Conservation (phyloP, 345 rosid species). For the Dimocarpus longan region DNA sequence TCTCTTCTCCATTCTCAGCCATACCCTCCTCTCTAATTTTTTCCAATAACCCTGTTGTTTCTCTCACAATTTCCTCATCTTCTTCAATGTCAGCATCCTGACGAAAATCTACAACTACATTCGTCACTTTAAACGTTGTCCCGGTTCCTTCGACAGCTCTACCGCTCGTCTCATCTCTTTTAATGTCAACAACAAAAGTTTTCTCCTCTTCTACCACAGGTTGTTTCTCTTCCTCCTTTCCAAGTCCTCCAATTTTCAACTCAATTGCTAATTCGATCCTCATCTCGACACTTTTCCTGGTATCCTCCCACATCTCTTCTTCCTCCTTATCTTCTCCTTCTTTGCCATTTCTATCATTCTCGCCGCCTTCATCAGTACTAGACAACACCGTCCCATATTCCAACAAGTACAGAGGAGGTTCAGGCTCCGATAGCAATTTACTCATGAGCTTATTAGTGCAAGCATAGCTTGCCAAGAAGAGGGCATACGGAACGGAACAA, state of each 20-base stretch:
- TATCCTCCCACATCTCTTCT: slow-evolving; percentile 20
- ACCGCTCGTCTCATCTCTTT: slow-evolving; percentile 18
- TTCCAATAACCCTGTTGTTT: slow-evolving; percentile 48
- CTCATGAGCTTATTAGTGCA: slow-evolving; percentile 74
- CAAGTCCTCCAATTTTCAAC: slow-evolving; percentile 12
- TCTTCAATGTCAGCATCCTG: slow-evolving; percentile 22
- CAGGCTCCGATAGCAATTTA: slow-evolving; percentile 53
- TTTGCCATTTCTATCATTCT: slow-evolving; percentile 24
- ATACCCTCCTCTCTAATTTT: slow-evolving; percentile 44
- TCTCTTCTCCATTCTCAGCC: slow-evolving; percentile 14
- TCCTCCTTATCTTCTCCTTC: slow-evolving; percentile 24
- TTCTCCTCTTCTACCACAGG: background rate
- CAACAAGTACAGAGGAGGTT: slow-evolving; percentile 21
- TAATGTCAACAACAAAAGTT: slow-evolving; percentile 1
- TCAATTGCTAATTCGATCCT: no score
- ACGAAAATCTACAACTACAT: slow-evolving; percentile 24
- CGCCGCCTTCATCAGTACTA: slow-evolving; percentile 11
- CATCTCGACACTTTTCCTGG: slow-evolving; percentile 9
- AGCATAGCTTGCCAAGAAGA: slow-evolving; percentile 66
- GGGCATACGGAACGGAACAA: slow-evolving; percentile 60
- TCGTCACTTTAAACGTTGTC: slow-evolving; percentile 20
- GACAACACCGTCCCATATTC: slow-evolving; percentile 4
- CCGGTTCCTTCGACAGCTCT: background rate
- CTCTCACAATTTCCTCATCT: slow-evolving; percentile 39
- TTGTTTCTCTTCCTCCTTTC: slow-evolving; percentile 11